These are phyloP conservation scores for Tillandsia leiboldiana DNA, from an alignment of 176 grass and related monocot genomes.

Conservation along the genomic window DNA sequence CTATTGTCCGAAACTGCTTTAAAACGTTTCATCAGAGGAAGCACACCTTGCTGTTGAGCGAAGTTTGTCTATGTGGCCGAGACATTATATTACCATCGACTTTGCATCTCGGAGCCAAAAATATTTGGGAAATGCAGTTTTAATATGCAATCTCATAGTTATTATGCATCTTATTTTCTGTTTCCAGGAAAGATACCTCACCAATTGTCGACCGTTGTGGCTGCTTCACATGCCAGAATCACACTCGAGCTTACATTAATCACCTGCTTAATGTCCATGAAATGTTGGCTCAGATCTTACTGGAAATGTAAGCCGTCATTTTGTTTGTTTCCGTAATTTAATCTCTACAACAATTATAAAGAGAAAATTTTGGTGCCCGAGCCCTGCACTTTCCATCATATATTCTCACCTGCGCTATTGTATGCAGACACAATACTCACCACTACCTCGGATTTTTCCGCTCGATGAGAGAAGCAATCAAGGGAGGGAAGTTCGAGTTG, in stretches of 20 bases:
- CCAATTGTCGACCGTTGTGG: conserved; percentile 54
- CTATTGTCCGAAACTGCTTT: not conserved
- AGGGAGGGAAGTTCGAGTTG: conserved; percentile 49
- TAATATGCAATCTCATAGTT: not conserved
- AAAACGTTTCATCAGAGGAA: not conserved
- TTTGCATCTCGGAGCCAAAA: not conserved
- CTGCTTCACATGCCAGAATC: conserved; percentile 91
- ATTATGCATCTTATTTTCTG: conserved; percentile 12
- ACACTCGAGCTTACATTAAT: conserved; percentile 90
- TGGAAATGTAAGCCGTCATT: conserved; percentile 72
- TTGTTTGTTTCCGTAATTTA: not conserved
- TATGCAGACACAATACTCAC: conserved; percentile 82
- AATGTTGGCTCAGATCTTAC: conserved; percentile 91
- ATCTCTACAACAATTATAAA: too few species aligned
- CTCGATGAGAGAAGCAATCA: conserved; percentile 50
- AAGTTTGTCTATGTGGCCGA: not conserved
- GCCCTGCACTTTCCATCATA: too few species aligned
- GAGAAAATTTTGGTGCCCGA: too few species aligned
- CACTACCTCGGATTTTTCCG: conserved; percentile 80
- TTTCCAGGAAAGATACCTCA: conserved; percentile 64
- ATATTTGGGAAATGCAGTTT: not conserved
- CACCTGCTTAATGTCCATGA: conserved; percentile 85
- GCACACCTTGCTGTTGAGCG: too few species aligned
- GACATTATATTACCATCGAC: not conserved
- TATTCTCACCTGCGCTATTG: not conserved